Conservation (phyloP, 2,329 filamentous ascomycete genomes). For the Emmonsiellopsis sp. region DNA sequence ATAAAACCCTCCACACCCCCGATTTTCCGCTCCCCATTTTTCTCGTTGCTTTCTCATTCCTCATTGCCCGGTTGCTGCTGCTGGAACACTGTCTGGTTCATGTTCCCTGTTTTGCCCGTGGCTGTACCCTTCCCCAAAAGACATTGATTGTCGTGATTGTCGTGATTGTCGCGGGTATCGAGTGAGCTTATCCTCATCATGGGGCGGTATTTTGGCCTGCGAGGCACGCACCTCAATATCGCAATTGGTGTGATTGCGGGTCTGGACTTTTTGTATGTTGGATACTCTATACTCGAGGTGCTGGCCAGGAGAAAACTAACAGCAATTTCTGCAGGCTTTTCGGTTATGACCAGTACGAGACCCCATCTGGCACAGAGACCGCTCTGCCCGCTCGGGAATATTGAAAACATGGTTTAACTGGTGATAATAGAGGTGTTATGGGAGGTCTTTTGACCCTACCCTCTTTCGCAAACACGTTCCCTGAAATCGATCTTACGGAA, state of each 20-base stretch:
- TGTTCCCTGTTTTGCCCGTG: neutral
- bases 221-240: conserved; percentile 2
- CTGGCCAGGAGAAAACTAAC: neutral
- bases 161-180: neutral
- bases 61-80: neutral
- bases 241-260: neutral
- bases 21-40: no score
- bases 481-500: conserved; percentile 43
- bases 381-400: neutral
- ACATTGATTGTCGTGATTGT: neutral
- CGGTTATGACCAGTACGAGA: conserved; percentile 53
- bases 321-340: conserved; percentile 32
- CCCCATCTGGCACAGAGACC: neutral
- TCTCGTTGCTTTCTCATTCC: no score
- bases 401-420: conserved; percentile 7
- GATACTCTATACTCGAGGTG: no score
- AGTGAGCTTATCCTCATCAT: neutral
- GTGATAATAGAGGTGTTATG: conserved; percentile 51
- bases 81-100: neutral
- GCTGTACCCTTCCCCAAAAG: no score
- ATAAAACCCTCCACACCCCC: no score
- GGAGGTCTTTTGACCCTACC: conserved; percentile 63
- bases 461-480: conserved; percentile 49
- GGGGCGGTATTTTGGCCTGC: neutral
- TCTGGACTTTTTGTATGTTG: neutral